A percentile compares a stretch with the other conserved stretches of the same genome.
Conservation (phyloP, 116 monocot genomes). For the Trichopus zeylanicus region DNA sequence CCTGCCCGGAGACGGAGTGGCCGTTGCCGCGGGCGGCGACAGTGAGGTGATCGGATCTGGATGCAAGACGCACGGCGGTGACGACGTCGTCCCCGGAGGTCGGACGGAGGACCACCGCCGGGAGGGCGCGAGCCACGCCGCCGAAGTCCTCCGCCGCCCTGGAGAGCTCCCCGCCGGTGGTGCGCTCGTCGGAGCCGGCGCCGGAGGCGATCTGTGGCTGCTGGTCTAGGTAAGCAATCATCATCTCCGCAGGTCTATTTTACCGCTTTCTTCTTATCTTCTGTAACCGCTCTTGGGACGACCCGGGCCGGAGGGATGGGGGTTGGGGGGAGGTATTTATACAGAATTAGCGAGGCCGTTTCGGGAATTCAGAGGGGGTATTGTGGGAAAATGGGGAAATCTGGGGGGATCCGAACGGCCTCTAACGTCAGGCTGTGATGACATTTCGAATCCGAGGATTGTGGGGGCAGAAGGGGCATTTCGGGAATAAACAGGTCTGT, state of each 20-base stretch:
- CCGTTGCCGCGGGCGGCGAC: slow-evolving; percentile 83
- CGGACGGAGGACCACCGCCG: slow-evolving; percentile 23
- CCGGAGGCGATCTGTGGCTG: neutral
- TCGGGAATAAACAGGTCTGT: neutral
- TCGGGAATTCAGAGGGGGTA: neutral
- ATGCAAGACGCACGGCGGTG: slow-evolving; percentile 7
- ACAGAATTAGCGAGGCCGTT: neutral
- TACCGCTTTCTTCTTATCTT: neutral
- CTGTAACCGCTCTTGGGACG: neutral
- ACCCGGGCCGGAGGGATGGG: neutral
- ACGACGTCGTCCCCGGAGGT: slow-evolving; percentile 17
- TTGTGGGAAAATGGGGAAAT: neutral
- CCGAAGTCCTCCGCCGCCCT: slow-evolving; percentile 21
- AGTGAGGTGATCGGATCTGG: slow-evolving; percentile 16
- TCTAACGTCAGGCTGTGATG: neutral
- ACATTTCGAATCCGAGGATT: slow-evolving; percentile 1
- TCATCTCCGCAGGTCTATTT: neutral
- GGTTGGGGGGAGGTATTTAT: neutral
- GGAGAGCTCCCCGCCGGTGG: neutral
- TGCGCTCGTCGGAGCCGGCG: neutral
- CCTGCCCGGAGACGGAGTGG: slow-evolving; percentile 79
- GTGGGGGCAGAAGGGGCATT: neutral
- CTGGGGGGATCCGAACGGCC: neutral
- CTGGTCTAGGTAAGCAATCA: slow-evolving; percentile 10
- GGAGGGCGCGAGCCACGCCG: slow-evolving; percentile 9